Evolutionary conservation across 2,329 filamentous ascomycete species (phyloP).

Genomic region (Phaeoacremonium minimum): DNA sequence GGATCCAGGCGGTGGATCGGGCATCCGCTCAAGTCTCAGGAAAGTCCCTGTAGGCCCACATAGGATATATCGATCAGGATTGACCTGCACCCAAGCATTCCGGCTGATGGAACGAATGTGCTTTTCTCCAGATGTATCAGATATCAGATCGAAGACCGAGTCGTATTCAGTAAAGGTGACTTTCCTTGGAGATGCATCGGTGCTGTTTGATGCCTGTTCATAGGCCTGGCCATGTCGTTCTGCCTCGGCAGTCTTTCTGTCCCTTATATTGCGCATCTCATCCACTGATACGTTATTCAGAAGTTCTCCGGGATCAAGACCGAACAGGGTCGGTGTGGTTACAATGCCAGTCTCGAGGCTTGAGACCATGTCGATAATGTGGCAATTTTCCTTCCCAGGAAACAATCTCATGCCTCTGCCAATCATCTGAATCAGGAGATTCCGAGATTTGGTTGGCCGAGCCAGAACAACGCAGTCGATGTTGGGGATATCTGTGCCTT

Average conservation of each 20-base stretch:
- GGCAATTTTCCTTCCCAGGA: slow-evolving; percentile 79
- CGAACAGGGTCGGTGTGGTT: slow-evolving; percentile 88
- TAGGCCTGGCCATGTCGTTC: slow-evolving; percentile 19
- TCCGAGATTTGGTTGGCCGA: slow-evolving; percentile 86
- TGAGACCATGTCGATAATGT: slow-evolving; percentile 94
- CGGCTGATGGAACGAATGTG: slow-evolving; percentile 74
- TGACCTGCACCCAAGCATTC: slow-evolving; percentile 78
- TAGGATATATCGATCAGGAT: slow-evolving; percentile 67
- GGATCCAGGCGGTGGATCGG: slow-evolving; percentile 20
- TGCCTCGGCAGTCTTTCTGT: slow-evolving; percentile 37
- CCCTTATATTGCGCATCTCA: slow-evolving; percentile 54
- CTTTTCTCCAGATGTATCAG: slow-evolving; percentile 72
- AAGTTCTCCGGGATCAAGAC: slow-evolving; percentile 78
- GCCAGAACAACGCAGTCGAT: slow-evolving; percentile 90
- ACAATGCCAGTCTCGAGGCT: slow-evolving; percentile 80
- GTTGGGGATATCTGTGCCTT: slow-evolving; percentile 96
- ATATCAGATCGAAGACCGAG: slow-evolving; percentile 84
- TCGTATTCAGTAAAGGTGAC: slow-evolving; percentile 88
- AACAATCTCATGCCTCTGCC: slow-evolving; percentile 85
- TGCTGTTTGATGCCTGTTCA: not conserved
- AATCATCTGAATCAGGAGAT: slow-evolving; percentile 95
- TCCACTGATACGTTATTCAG: slow-evolving; percentile 62
- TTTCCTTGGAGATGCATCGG: slow-evolving; percentile 23
- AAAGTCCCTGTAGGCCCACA: slow-evolving; percentile 60
- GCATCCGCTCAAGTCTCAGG: slow-evolving; percentile 44